phyloP scores from a whole-genome alignment of 169 alveolate genomes.

The Plasmodium reichenowi region DNA sequence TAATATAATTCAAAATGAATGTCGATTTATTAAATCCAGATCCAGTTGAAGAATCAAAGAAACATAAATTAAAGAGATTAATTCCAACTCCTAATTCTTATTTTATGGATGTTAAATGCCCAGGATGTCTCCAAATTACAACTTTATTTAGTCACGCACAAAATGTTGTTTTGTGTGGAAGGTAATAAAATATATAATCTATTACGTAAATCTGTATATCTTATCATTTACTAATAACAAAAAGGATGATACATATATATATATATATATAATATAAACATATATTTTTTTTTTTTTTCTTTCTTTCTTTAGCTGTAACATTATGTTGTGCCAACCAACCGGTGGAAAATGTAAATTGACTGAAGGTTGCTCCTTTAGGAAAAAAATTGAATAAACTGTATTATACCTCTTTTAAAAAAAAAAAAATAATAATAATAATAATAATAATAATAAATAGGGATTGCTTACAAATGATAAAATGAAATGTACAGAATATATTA shows the following conservation, averaged over 20 bases:
- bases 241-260: not conserved
- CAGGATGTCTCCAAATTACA: slow-evolving; percentile 95
- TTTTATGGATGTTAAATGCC: slow-evolving; percentile 99
- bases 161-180: slow-evolving; percentile 94
- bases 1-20: slow-evolving; percentile 90
- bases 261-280: not conserved
- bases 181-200: slow-evolving; percentile 71
- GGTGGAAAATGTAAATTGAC: slow-evolving; percentile 97
- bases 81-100: slow-evolving; percentile 98
- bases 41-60: slow-evolving; percentile 95
- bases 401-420: not conserved
- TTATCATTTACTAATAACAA: not conserved
- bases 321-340: slow-evolving; percentile 96
- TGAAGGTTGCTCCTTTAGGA: slow-evolving; percentile 96
- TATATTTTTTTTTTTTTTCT: slow-evolving; percentile 9
- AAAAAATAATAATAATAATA: too few relatives aligned
- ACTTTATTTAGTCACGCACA: slow-evolving; percentile 97
- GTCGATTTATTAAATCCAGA: slow-evolving; percentile 96
- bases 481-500: too few relatives aligned
- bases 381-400: slow-evolving; percentile 87
- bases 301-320: slow-evolving; percentile 90
- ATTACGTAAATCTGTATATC: not conserved
- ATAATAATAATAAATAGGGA: too few relatives aligned
- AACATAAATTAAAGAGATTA: slow-evolving; percentile 97
- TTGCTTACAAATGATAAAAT: too few relatives aligned